Evolutionary conservation across 768 basidiomycete genomes (phyloP).

Genomic region (Lentinula sp.): DNA sequence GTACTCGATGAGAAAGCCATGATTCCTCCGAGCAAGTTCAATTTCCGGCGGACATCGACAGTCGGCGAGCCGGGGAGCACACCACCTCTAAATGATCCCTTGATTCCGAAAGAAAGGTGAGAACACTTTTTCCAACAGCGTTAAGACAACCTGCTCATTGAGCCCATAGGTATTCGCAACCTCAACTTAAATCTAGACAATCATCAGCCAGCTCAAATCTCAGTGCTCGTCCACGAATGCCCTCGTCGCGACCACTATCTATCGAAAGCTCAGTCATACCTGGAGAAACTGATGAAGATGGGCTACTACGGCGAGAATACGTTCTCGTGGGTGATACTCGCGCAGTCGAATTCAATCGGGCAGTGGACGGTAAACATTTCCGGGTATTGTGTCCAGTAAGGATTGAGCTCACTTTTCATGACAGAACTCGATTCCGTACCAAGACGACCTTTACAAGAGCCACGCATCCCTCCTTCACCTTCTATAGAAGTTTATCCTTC

Average conservation of each 20-base stretch:
- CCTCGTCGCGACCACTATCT: conserved; percentile 25
- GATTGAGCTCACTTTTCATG: not conserved
- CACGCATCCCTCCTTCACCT: conserved; percentile 42
- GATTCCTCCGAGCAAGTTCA: conserved; percentile 79
- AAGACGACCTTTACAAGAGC: conserved; percentile 53
- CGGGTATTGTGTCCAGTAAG: not conserved
- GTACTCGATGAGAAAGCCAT: conserved; percentile 75
- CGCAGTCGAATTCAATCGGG: conserved; percentile 86
- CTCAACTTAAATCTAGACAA: not conserved
- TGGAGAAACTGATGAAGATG: conserved; percentile 82
- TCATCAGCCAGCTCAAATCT: conserved; percentile 4
- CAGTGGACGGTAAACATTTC: conserved; percentile 69
- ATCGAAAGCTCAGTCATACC: conserved; percentile 68
- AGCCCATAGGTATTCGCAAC: not conserved
- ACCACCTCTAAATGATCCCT: not conserved
- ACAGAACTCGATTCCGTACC: conserved; percentile 62
- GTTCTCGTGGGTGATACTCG: conserved; percentile 88
- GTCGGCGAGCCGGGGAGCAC: conserved; percentile 8
- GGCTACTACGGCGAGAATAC: conserved; percentile 78
- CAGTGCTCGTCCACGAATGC: not conserved
- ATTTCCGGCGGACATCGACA: conserved; percentile 44
- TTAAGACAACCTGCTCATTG: not conserved
- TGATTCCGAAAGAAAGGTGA: not conserved
- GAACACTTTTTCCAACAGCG: not conserved
- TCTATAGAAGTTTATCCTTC: conserved; percentile 36